Base-by-base conservation (phyloP, 371 early-diverging fungal species). In the Saksenaea vasiformis region DNA sequence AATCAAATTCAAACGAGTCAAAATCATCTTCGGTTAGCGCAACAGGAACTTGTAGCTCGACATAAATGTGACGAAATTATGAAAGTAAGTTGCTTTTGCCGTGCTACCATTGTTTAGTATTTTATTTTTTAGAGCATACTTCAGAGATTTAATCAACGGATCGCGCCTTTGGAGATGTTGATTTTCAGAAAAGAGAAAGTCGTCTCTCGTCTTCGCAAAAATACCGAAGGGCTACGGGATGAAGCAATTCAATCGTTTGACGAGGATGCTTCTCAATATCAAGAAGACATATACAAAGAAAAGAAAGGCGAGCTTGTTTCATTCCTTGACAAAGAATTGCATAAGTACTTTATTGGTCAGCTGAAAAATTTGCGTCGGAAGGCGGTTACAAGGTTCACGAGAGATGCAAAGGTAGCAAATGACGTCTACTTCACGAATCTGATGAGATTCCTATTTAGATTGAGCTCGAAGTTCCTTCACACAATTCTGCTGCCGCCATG, bases 41-140 rank as follows among this genome's bases (percentile, higher is more conserved):
- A 99, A 73, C 97, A 96, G 79, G 94, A 98, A 72, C 78, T 99
- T 51, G 80, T 99, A 61, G 98, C 98, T 27, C 98, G 98, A 82
- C 98, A 92, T 76, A 91, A 98, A 57, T 98, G 99, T 74, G 99
- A 98, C 64, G 99, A 98, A 72, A 97, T 98, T 62, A 88, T 93
- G n/a, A 87, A 85, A 53, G 85, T 82, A 71, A 68, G 61, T 31
- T 7, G 19, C 5, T 26, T 27, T 31, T 44, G 24, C 2, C 7
- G 31, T 7, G 43, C 10, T 10, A 11, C 22, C 5, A 7, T 31
- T 7, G 7, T 31, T 7, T 31, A 4, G 7, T 31, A 7, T 31
- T 31, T 31, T 31, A 7, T 31, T 31, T 10, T 47, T 4, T 70
- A 88, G 82, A 84, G 78, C 14, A 92, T 90, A 0, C 88, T 92